Percentiles rank a stretch among this genome's conserved stretches.
Evolutionary conservation across 306 rosid species (phyloP).

Genomic region (Prunus campanulata): DNA sequence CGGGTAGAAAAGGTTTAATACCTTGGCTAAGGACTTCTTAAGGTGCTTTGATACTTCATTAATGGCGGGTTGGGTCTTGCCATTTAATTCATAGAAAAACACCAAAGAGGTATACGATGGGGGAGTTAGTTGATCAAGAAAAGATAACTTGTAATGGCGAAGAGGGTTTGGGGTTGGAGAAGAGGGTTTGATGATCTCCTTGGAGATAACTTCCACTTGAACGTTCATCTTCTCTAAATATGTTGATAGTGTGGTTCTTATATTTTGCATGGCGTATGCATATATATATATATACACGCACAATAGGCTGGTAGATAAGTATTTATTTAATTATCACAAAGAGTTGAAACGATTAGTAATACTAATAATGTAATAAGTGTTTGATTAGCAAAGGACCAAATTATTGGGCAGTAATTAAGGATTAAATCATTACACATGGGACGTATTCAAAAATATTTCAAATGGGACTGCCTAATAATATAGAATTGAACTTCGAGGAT

Average conservation of each 20-base stretch:
- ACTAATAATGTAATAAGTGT: no score
- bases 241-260: no score
- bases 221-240: background rate
- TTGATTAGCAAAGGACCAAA: no score
- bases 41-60: conserved; percentile 21
- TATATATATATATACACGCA: background rate
- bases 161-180: conserved; percentile 28
- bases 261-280: background rate
- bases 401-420: no score
- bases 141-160: conserved; percentile 40
- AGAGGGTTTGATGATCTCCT: conserved; percentile 21
- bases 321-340: no score
- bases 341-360: no score
- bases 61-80: background rate
- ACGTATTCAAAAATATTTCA: no score
- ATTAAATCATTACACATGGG: no score
- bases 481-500: no score
- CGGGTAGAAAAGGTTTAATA: conserved; percentile 35
- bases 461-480: no score
- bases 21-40: conserved; percentile 43
- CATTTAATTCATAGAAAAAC: background rate
- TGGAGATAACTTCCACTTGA: conserved; percentile 11
- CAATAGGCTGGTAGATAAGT: no score
- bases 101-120: background rate
- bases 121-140: conserved; percentile 47